Conservation (phyloP, 2,329 filamentous ascomycete species). For the Colletotrichum australisinense region DNA sequence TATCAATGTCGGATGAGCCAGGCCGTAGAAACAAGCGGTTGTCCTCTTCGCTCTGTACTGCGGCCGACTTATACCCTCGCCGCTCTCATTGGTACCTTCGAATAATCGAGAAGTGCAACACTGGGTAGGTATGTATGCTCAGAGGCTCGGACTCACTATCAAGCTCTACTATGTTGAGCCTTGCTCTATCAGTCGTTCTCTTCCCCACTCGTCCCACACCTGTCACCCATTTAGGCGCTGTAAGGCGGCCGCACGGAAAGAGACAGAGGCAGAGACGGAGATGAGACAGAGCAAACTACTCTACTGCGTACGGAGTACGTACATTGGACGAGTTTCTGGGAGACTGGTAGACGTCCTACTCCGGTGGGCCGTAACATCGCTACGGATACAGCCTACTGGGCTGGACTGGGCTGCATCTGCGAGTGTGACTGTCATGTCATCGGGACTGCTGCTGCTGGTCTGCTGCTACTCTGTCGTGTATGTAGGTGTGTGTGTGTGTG, state of each 20-base stretch:
- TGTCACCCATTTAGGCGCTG: conserved; percentile 30
- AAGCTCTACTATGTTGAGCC: conserved; percentile 26
- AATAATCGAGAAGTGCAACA: background rate
- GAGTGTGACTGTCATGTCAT: background rate
- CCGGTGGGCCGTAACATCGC: background rate
- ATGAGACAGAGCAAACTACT: background rate
- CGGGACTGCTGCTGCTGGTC: background rate
- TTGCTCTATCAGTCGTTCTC: conserved; percentile 12
- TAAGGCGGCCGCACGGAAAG: conserved; percentile 9
- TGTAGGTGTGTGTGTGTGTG: background rate
- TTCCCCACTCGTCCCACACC: conserved; percentile 20
- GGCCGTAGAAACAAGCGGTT: background rate
- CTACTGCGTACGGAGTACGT: background rate
- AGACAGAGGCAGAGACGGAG: background rate
- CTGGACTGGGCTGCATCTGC: conserved; percentile 17
- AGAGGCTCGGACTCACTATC: background rate
- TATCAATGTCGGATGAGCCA: background rate
- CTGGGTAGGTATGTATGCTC: background rate
- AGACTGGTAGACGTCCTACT: conserved; percentile 2
- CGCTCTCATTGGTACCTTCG: conserved; percentile 4
- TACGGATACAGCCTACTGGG: background rate
- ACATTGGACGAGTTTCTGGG: background rate
- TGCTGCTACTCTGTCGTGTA: background rate
- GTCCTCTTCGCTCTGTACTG: conserved; percentile 1
- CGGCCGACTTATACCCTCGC: conserved; percentile 13